phyloP scores from a whole-genome alignment of 2,329 filamentous ascomycete species.

The Herpotrichia juniperi region DNA sequence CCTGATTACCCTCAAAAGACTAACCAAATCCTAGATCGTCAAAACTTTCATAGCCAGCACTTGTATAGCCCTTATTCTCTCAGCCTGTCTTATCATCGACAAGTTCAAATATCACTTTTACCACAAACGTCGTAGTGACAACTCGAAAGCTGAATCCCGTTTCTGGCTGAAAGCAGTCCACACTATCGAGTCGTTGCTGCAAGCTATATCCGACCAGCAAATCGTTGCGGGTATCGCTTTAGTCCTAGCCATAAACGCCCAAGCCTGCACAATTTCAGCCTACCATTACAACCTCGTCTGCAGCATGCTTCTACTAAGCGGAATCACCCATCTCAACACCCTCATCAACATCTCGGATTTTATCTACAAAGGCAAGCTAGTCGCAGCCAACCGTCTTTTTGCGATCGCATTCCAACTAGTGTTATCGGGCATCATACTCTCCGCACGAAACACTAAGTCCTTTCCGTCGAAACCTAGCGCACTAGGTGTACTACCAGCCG shows the following conservation, averaged over 20 bases:
- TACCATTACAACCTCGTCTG: conserved; percentile 15
- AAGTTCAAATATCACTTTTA: conserved; percentile 4
- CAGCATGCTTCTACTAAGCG: conserved; percentile 9
- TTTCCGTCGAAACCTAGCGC: conserved; percentile 4
- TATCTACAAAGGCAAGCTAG: conserved; percentile 5
- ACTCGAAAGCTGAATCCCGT: not conserved
- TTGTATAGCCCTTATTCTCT: conserved; percentile 1
- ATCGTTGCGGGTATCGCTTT: conserved; percentile 6
- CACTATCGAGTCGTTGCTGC: conserved; percentile 5
- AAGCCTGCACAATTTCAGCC: conserved; percentile 9
- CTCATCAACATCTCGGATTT: conserved; percentile 9
- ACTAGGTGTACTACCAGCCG: conserved; percentile 3
- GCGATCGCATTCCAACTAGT: not conserved
- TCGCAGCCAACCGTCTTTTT: conserved; percentile 1
- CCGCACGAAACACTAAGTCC: not conserved
- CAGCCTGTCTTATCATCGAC: conserved; percentile 5
- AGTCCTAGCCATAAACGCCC: conserved; percentile 1
- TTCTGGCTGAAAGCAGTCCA: conserved; percentile 2
- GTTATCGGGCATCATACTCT: conserved; percentile 3
- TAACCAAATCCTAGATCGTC: conserved; percentile 3
- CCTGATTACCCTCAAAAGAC: not conserved
- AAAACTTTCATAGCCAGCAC: conserved; percentile 4
- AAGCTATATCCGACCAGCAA: conserved; percentile 6
- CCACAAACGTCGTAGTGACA: not conserved
- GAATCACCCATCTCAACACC: conserved; percentile 8